Evolutionary conservation across 2,329 filamentous ascomycete species (phyloP), one percentile per base, ranked within the genome.

Genomic region (Penicillium sp.): DNA sequence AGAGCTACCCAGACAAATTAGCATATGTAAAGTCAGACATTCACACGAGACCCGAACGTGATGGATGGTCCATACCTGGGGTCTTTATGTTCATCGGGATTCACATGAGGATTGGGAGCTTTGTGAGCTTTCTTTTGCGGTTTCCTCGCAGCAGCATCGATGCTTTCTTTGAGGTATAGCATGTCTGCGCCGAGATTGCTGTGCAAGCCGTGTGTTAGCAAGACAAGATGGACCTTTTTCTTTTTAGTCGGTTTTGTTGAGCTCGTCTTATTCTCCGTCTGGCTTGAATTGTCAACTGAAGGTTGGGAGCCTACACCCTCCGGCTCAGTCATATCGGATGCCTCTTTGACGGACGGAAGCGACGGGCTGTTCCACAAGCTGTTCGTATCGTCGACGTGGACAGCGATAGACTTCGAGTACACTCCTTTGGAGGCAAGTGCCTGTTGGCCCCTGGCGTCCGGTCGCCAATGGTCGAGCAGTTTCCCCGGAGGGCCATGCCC

Each of bases 111-210:
- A 21, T 34, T 34, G 9, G 63, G 81, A 84, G 81, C 69, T 82
- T 87, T 36, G 86, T 85, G 71, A 90, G 87, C 47, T 85, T 77
- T 44, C 29, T 54, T 43, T 18, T 56, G 87, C 27, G 90, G 88
- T 69, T 93, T 86, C 64, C 80, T 87, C 4, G 88, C 88, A 2
- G 90, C 87, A 27, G 86, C 86, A 75, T 99, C 94, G 58, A 99
- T 97, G 73, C 91, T 96, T 75, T 99, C 94, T 70, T 99, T 99
- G 71, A 99, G 77, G 70, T 90, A 99, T 18, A 99, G 80, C 94
- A 99, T 96, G 71, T 99, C 94, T 21, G 92, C 90, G 5, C 94
- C 91, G 11, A 97, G 81, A 71, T 99, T 99, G 74, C 93, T 96
- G 73, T 99, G 94, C 59, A 99, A 75, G 0, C 94, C 94, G 76